Conservation (phyloP, 805 yeast species). For the Saturnispora kantuleensis region DNA sequence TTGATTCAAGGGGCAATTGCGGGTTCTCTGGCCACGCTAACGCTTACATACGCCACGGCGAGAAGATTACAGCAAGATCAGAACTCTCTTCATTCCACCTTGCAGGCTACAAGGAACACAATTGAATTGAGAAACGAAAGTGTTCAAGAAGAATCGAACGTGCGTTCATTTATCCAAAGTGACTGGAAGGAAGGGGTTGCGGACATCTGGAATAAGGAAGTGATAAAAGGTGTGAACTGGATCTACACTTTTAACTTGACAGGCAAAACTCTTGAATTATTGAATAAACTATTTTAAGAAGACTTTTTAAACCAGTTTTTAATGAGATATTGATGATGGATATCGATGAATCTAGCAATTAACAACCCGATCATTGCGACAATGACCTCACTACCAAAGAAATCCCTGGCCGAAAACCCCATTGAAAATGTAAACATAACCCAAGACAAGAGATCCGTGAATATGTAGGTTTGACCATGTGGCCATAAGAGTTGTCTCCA, state of each 20-base stretch:
- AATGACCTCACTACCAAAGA: conserved; percentile 42
- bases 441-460: conserved; percentile 85
- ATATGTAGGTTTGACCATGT: conserved; percentile 60
- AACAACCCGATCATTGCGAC: conserved; percentile 41
- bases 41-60: conserved; percentile 53
- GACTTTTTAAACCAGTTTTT: conserved; percentile 32
- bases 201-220: conserved; percentile 74
- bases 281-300: no score
- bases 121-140: conserved; percentile 46
- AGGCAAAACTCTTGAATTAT: conserved; percentile 10
- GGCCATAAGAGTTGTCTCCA: conserved; percentile 15
- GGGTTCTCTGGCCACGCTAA: conserved; percentile 53
- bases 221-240: conserved; percentile 54
- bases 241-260: conserved; percentile 33
- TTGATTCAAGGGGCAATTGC: conserved; percentile 47
- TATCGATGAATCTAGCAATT: conserved; percentile 50
- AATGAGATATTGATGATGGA: conserved; percentile 44
- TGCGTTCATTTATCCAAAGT: conserved; percentile 37
- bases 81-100: conserved; percentile 34
- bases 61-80: conserved; percentile 43
- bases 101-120: conserved; percentile 38
- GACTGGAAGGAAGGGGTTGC: conserved; percentile 50
- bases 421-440: conserved; percentile 53
- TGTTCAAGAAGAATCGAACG: conserved; percentile 35
- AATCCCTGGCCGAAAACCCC: conserved; percentile 60